Base-by-base conservation (phyloP, 2,329 filamentous ascomycete species). In the Claviceps sp. region DNA sequence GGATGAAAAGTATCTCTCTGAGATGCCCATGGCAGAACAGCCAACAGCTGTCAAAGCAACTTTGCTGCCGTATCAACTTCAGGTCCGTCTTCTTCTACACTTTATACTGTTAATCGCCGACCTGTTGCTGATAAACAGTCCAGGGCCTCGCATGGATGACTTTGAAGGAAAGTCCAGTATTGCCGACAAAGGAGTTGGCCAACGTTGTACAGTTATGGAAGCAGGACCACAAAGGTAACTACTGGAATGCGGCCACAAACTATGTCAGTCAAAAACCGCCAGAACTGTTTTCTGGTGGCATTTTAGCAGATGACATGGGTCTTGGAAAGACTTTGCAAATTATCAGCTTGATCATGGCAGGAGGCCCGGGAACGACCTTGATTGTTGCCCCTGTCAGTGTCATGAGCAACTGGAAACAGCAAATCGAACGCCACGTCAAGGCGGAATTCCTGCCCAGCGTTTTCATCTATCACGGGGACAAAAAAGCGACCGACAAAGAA, bases 251-350 rank as follows among this genome's bases (percentile, higher is more conserved):
- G 14, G 66, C 63, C 5, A 68, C 67, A 0, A 82, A 82, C 50
- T 90, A 82, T 62, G 76, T 80, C 9, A 81, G 76, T 8, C 65
- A 64, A 0, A 65, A 64, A 2, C 66, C 75, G 1, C 88, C 88
- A 0, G 65, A 70, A 1, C 73, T 95, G 22, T 80, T 87, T 6
- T 87, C 81, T 48, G 89, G 89, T 18, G 89, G 89, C 36, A 89
- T 95, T 48, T 74, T 95, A 8, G 88, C 66, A 13, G 89, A 95
- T 64, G 89, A 95, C 60, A 95, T 95, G 90, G 89, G 89, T 3
- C 69, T 95, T 5, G 89, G 89, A 24, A 95, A 95, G 70, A 95
- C 89, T 0, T 74, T 95, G 8, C 86, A 95, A 63, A 77, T 89
- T 47, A 91, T 95, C 58, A 86, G 87, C 50, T 69, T 94, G 38